Evolutionary conservation across 345 rosid genomes (phyloP).

Genomic region (Aegle marmelos): DNA sequence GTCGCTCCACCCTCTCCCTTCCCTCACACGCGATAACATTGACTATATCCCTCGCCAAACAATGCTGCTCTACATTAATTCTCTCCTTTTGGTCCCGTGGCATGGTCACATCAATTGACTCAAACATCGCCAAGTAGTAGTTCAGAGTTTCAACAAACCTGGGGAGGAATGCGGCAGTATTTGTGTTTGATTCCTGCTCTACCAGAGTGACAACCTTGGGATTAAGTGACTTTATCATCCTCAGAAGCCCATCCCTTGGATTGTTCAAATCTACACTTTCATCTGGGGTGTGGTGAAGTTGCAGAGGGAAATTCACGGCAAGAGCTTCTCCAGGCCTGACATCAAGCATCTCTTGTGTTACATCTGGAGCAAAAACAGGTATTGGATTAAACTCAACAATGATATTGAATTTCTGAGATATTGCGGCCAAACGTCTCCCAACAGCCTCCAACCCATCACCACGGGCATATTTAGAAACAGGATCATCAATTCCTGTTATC

Average conservation of each 20-base stretch:
- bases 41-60: slow-evolving; percentile 66
- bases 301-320: slow-evolving; percentile 63
- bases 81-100: slow-evolving; percentile 48
- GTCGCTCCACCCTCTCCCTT: slow-evolving; percentile 66
- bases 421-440: slow-evolving; percentile 35
- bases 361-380: slow-evolving; percentile 50
- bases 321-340: slow-evolving; percentile 65
- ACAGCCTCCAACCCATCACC: slow-evolving; percentile 57
- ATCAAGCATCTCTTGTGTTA: slow-evolving; percentile 59
- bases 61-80: slow-evolving; percentile 57
- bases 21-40: slow-evolving; percentile 71
- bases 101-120: slow-evolving; percentile 59
- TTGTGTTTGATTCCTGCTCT: slow-evolving; percentile 79
- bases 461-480: slow-evolving; percentile 43
- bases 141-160: slow-evolving; percentile 60
- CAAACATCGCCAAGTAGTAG: slow-evolving; percentile 64
- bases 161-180: slow-evolving; percentile 63
- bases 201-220: slow-evolving; percentile 64
- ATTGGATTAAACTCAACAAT: slow-evolving; percentile 55
- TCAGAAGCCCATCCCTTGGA: slow-evolving; percentile 68
- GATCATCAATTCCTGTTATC: slow-evolving; percentile 72
- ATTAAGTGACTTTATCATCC: slow-evolving; percentile 60
- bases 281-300: slow-evolving; percentile 73
- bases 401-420: slow-evolving; percentile 54
- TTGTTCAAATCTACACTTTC: slow-evolving; percentile 67